These are phyloP conservation scores for Graphium sp. DNA, from an alignment of 2,329 filamentous ascomycete species.

Conservation along the genomic window DNA sequence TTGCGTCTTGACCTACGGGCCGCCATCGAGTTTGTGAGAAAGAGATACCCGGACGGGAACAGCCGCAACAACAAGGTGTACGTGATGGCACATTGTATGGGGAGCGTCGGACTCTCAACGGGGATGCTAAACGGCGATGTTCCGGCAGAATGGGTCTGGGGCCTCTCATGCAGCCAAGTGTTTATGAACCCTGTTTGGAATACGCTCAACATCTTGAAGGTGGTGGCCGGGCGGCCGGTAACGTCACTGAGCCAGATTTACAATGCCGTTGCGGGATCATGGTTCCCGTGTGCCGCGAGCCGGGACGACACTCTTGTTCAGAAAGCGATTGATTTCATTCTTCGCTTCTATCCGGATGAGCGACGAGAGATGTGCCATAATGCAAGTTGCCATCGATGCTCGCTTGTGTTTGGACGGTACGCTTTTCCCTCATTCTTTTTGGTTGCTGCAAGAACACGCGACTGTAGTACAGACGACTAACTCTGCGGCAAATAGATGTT, in stretches of 20 bases:
- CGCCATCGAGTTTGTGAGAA: conserved; percentile 33
- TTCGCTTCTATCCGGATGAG: conserved; percentile 39
- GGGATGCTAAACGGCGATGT: conserved; percentile 48
- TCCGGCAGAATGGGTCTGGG: conserved; percentile 35
- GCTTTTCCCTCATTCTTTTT: neutral
- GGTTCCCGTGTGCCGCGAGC: conserved; percentile 35
- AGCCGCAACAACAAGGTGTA: conserved; percentile 24
- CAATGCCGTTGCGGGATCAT: conserved; percentile 26
- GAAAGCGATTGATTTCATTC: conserved; percentile 31
- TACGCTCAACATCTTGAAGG: conserved; percentile 38
- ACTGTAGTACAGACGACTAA: too few species aligned
- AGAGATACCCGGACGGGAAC: conserved; percentile 12
- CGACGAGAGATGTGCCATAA: conserved; percentile 42
- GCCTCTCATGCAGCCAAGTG: conserved; percentile 41
- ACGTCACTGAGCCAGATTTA: conserved; percentile 34
- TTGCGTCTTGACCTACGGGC: conserved; percentile 41
- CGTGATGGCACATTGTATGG: conserved; percentile 46
- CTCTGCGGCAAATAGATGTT: conserved; percentile 20
- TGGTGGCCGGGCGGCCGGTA: conserved; percentile 25
- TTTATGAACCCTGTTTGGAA: conserved; percentile 48
- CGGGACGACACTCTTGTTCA: conserved; percentile 30
- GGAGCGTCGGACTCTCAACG: conserved; percentile 37
- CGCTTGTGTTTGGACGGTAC: conserved; percentile 39
- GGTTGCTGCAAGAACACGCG: too few species aligned
- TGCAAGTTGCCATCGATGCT: conserved; percentile 41